phyloP scores from a whole-genome alignment of 1,284 basidiomycete genomes.

The Trametes sp. region DNA sequence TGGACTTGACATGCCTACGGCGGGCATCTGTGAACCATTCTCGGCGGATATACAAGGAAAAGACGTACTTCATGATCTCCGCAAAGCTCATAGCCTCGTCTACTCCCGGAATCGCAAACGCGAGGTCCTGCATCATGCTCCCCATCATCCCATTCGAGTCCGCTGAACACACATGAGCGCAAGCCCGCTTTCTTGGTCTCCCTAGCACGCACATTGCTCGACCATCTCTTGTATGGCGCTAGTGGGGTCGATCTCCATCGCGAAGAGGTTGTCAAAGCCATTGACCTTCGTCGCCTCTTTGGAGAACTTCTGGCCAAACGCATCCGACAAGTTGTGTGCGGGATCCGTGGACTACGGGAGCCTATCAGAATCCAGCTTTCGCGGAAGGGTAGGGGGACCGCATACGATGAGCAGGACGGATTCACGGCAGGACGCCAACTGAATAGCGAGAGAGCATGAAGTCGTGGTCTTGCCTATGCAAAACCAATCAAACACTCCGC shows the following conservation, averaged over 20 bases:
- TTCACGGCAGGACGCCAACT: constrained; percentile 86
- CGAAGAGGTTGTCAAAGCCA: constrained; percentile 95
- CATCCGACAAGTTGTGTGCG: constrained; percentile 98
- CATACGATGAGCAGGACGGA: constrained; percentile 93
- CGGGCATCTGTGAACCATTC: background rate
- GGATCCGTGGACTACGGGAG: constrained; percentile 91
- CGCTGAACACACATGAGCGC: constrained; percentile 52
- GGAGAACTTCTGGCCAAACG: constrained; percentile 99
- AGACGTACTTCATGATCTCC: constrained; percentile 96
- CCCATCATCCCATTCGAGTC: constrained; percentile 97
- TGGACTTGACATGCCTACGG: constrained; percentile 96
- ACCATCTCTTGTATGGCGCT: constrained; percentile 99
- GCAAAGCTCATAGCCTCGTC: constrained; percentile 99
- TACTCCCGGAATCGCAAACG: constrained; percentile 98
- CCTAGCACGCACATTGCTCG: constrained; percentile 79
- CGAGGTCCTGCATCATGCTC: constrained; percentile 99
- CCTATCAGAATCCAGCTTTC: background rate
- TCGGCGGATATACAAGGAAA: background rate
- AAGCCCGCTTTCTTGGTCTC: background rate
- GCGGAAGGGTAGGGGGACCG: background rate
- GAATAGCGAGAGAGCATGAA: constrained; percentile 94
- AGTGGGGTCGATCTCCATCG: constrained; percentile 99
- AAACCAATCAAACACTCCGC: too few species aligned
- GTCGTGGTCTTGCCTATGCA: constrained; percentile 91
- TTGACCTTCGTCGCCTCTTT: constrained; percentile 99